phyloP scores from a whole-genome alignment of 345 rosid species.

The Odontarrhena argentea region DNA sequence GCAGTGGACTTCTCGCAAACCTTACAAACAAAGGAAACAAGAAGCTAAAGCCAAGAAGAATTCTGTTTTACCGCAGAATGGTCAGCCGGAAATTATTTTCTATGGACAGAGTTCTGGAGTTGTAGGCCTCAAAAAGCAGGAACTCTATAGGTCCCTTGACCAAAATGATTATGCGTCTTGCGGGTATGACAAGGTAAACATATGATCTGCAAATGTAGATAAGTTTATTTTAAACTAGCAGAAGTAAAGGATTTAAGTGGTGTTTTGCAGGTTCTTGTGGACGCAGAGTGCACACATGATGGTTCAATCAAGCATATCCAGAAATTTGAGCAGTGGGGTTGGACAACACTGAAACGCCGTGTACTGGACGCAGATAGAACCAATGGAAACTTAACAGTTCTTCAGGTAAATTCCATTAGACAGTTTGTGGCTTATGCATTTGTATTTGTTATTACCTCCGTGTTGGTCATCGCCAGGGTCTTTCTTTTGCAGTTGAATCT shows the following conservation, averaged over 20 bases:
- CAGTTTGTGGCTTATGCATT: background rate
- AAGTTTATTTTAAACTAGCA: background rate
- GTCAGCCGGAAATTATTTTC: slow-evolving; percentile 66
- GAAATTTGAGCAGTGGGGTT: slow-evolving; percentile 95
- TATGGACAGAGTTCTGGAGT: slow-evolving; percentile 80
- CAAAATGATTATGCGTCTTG: slow-evolving; percentile 41
- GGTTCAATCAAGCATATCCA: slow-evolving; percentile 88
- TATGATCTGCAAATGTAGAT: slow-evolving; percentile 5
- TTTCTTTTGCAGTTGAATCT: slow-evolving; percentile 66
- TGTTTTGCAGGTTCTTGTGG: slow-evolving; percentile 79
- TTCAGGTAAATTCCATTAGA: slow-evolving; percentile 57
- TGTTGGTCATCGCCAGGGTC: background rate
- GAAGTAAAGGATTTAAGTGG: background rate
- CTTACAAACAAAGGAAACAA: slow-evolving; percentile 87
- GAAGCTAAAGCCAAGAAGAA: slow-evolving; percentile 51
- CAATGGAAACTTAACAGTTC: slow-evolving; percentile 59
- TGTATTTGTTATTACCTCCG: slow-evolving; percentile 8
- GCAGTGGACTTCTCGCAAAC: slow-evolving; percentile 83
- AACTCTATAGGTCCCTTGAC: slow-evolving; percentile 49
- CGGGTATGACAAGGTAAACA: slow-evolving; percentile 84
- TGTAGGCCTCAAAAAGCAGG: slow-evolving; percentile 58
- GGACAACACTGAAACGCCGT: slow-evolving; percentile 88
- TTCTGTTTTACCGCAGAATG: slow-evolving; percentile 43
- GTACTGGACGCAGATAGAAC: slow-evolving; percentile 82
- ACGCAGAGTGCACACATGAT: slow-evolving; percentile 99